These are phyloP conservation scores for Daedaleopsis sinensis DNA, from an alignment of 768 basidiomycete genomes.

Conservation along the genomic window DNA sequence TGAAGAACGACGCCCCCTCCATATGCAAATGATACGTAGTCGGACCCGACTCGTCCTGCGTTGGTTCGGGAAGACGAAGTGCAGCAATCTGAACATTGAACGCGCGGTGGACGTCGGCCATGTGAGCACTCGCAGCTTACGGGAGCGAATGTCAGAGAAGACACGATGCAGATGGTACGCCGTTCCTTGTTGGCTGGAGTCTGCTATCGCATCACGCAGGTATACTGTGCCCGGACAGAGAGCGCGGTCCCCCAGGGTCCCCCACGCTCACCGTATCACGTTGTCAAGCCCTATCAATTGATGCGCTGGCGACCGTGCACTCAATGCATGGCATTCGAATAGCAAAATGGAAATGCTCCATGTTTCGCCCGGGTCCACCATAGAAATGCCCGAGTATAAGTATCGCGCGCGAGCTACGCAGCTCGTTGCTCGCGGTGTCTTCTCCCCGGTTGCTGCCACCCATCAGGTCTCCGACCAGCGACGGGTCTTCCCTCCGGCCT, in stretches of 20 bases:
- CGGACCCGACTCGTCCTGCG: too few species aligned
- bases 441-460: background rate
- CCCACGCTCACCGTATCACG: background rate
- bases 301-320: background rate
- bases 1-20: too few species aligned
- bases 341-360: too few species aligned
- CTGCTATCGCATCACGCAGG: slow-evolving; percentile 7
- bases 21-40: too few species aligned
- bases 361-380: background rate
- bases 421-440: background rate
- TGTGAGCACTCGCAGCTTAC: slow-evolving; percentile 11
- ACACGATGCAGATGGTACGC: background rate
- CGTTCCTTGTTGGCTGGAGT: slow-evolving; percentile 3
- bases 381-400: background rate
- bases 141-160: slow-evolving; percentile 10
- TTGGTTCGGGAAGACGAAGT: too few species aligned
- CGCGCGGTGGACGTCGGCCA: background rate
- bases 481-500: background rate
- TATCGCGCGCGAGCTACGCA: background rate
- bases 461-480: background rate
- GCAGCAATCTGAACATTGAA: background rate
- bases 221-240: background rate
- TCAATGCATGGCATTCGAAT: background rate
- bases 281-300: background rate
- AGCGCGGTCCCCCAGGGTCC: background rate